Evolutionary conservation across 257 asterid species (phyloP).

Genomic region (Prunella vulgaris): DNA sequence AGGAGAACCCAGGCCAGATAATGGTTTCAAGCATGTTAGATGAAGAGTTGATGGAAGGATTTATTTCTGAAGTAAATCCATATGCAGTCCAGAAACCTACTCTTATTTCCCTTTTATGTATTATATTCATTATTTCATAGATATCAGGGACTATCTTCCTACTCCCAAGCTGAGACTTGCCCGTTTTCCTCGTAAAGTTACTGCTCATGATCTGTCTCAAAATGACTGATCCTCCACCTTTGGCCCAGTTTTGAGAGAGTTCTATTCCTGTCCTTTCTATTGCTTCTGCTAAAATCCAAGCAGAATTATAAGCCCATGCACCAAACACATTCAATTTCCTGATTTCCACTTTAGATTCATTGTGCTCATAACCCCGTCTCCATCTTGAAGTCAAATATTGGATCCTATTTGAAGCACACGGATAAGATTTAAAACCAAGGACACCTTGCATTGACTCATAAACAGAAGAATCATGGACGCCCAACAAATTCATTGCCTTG

Average conservation of each 20-base stretch:
- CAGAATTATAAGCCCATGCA: slow-evolving; percentile 42
- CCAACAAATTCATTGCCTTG: slow-evolving; percentile 33
- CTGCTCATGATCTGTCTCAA: slow-evolving; percentile 14
- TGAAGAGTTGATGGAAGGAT: neutral
- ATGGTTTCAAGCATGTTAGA: slow-evolving; percentile 20
- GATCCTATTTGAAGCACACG: slow-evolving; percentile 28
- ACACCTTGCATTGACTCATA: slow-evolving; percentile 36
- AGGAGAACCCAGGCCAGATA: slow-evolving; percentile 33
- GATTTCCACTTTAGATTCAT: slow-evolving; percentile 10
- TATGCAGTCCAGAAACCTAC: slow-evolving; percentile 40
- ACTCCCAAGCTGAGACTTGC: slow-evolving; percentile 18
- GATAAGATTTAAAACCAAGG: slow-evolving; percentile 33
- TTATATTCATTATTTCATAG: slow-evolving; percentile 35
- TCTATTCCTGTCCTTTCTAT: slow-evolving; percentile 16
- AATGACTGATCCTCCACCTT: slow-evolving; percentile 5
- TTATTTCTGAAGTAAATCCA: slow-evolving; percentile 26
- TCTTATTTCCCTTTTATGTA: slow-evolving; percentile 28
- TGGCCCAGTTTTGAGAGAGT: neutral
- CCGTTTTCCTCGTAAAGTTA: slow-evolving; percentile 26
- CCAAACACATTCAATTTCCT: slow-evolving; percentile 25
- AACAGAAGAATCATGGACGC: slow-evolving; percentile 21
- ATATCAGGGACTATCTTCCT: slow-evolving; percentile 26
- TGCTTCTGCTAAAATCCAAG: slow-evolving; percentile 36
- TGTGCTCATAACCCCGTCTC: slow-evolving; percentile 26
- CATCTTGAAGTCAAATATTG: slow-evolving; percentile 23